Base-by-base conservation (phyloP, 2,329 filamentous ascomycete genomes). In the Beauveria medogensis region DNA sequence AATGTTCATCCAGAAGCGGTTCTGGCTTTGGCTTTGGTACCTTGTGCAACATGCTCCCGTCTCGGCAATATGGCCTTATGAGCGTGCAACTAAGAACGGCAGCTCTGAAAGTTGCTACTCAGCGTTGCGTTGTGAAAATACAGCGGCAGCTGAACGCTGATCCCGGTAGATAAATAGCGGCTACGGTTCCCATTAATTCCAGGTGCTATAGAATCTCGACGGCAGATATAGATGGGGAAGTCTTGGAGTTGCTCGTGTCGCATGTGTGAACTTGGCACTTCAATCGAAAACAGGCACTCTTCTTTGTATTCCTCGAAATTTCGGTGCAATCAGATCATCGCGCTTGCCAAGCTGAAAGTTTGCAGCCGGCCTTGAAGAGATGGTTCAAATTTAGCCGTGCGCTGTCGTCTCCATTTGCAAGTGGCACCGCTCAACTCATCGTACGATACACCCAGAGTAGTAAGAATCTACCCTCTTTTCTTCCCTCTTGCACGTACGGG, bases 371-470 rank as follows among this genome's bases (percentile, higher is more conserved):
- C 37, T 16, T n/a, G n/a, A 3, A 46, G n/a, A 22, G 16, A 22
- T 24, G 5, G 34, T 20, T n/a, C 9, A 22, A 53, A 22, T 8
- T 34, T 24, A 22, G 43, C 44, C 30, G 26, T 34, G 43, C 28
- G 41, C 34, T 41, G 18, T 10, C 10, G 55, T 51, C 30, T 30
- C 55, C 46, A 51, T 51, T 58, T 58, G 22, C 46, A 44, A 28
- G 55, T 44, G 47, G 55, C 47, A 22, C 55, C 55, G 12, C 43
- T 40, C 26, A 58, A 41, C 16, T n/a, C 55, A 58, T 58, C 55
- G 34, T 51, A 58, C 46, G 46, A 51, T 34, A 37, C 16, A 28
- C 46, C 20, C 16, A 16, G 44, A 24, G 22, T 12, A 22, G 20
- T 24, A 28, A 28, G 44, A 40, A 40, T 37, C 16, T 47, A 16